Evolutionary conservation across 495 filamentous ascomycete genomes (phyloP).

Genomic region (Talaromyces thailandensis): DNA sequence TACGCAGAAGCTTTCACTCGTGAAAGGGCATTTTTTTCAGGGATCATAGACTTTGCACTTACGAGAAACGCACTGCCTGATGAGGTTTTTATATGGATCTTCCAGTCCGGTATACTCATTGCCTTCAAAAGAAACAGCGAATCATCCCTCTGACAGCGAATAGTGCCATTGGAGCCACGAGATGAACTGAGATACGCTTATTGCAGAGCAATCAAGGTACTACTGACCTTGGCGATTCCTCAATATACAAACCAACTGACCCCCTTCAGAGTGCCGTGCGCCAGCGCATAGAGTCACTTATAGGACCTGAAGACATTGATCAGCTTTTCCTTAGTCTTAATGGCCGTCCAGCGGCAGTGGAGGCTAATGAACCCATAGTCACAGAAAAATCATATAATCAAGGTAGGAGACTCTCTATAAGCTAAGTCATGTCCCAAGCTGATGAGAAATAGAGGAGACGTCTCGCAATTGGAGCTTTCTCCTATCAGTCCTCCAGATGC

Average conservation of each 20-base stretch:
- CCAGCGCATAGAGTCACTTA: slow-evolving; percentile 17
- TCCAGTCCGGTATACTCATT: slow-evolving; percentile 45
- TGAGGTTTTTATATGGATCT: slow-evolving; percentile 64
- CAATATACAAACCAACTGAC: not conserved
- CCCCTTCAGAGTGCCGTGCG: slow-evolving; percentile 12
- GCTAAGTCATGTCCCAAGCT: not conserved
- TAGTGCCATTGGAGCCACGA: slow-evolving; percentile 49
- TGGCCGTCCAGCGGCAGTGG: slow-evolving; percentile 22
- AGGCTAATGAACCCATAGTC: slow-evolving; percentile 14
- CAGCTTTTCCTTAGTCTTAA: slow-evolving; percentile 24
- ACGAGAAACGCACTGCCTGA: slow-evolving; percentile 50
- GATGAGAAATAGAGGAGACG: not conserved
- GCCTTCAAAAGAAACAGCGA: not conserved
- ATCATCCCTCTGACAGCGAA: slow-evolving; percentile 2
- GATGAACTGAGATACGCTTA: slow-evolving; percentile 59
- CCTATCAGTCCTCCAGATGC: slow-evolving; percentile 23
- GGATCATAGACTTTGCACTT: slow-evolving; percentile 53
- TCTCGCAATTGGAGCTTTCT: slow-evolving; percentile 14
- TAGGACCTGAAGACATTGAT: slow-evolving; percentile 23
- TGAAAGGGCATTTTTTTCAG: slow-evolving; percentile 58
- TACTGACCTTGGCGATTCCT: not conserved
- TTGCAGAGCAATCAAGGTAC: slow-evolving; percentile 40
- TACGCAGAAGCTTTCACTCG: slow-evolving; percentile 37
- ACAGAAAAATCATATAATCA: slow-evolving; percentile 14
- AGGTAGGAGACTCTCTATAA: slow-evolving; percentile 12